Base-by-base conservation (phyloP, 75 land plant species). In the Sequoia sempervirens region DNA sequence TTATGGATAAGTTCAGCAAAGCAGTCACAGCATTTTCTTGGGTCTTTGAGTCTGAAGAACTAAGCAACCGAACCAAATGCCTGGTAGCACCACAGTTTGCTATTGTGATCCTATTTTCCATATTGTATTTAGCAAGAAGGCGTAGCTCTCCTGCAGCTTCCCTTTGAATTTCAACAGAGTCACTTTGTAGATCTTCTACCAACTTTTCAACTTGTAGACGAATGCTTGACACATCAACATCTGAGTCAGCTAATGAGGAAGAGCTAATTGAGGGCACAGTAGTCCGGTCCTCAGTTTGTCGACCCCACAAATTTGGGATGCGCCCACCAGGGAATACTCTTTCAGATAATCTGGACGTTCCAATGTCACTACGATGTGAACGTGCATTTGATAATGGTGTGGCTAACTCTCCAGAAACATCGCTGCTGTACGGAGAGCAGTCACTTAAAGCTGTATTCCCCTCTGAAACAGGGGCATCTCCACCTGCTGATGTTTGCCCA, bases 21-120 rank as follows among this genome's bases (percentile, higher is more conserved):
- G 99, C 96, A 20, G 99, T 96, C 28, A 95, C 97, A 56, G 98
- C 96, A 88, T 94, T 88, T 84, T 96, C 99, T 82, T 95, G 97
- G 15, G 88, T 91, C 82, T 85, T 85, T 37, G 79, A 7, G 34
- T 97, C 99, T 15, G 85, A 28, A 46, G 97, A 93, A 45, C 64
- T 86, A 23, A 97, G 88, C 74, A 97, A 84, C 17, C 80, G 68
- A 75, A 95, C 94, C 81, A 97, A 85, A 41, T 89, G 86, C 84
- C 75, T 85, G 30, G 94, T 94, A 9, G 98, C 98, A 32, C 99
- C 99, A 83, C 93, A 88, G 53, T 91, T 88, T 53, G 97, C 99
- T 87, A 97, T 95, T 9, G 90, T 85, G 38, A 92, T 91, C 53
- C 99, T 87, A 83, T 97, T 97, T 56, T 95, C 98, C 92, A 87